A percentile compares a stretch with the other conserved stretches of the same genome.
phyloP scores from a whole-genome alignment of 257 asterid species.

The Scutellaria minor region DNA sequence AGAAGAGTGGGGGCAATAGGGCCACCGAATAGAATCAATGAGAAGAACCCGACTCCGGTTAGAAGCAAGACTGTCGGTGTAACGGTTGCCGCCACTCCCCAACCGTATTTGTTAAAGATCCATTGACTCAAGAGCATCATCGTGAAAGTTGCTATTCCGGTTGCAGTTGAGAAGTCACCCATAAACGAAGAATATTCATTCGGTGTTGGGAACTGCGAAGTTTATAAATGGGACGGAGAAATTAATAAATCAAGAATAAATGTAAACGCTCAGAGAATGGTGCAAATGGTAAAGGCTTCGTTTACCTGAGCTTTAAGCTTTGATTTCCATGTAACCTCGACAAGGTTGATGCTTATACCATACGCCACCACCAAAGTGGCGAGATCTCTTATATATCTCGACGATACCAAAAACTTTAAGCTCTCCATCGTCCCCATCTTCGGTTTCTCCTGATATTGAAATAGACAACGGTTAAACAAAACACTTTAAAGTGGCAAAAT shows the following conservation, averaged over 20 bases:
- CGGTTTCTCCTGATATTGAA: conserved; percentile 73
- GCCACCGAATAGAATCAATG: conserved; percentile 80
- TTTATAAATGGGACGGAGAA: not conserved
- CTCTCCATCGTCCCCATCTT: conserved; percentile 98
- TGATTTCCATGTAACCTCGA: conserved; percentile 99
- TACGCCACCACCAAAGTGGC: conserved; percentile 97
- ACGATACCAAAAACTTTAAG: conserved; percentile 85
- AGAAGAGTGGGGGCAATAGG: conserved; percentile 86
- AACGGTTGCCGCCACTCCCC: conserved; percentile 96
- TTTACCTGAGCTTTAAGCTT: conserved; percentile 96
- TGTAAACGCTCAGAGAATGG: not conserved
- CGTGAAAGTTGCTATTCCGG: conserved; percentile 90
- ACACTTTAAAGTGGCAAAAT: not conserved
- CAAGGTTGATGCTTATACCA: conserved; percentile 97
- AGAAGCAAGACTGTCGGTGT: conserved; percentile 94
- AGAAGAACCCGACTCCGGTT: conserved; percentile 95
- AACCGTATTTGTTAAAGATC: conserved; percentile 86
- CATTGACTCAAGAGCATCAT: conserved; percentile 99
- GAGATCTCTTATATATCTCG: conserved; percentile 85
- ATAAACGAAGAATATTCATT: conserved; percentile 93
- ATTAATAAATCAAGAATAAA: conserved; percentile 11
- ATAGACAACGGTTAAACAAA: conserved; percentile 2
- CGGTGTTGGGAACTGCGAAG: conserved; percentile 88
- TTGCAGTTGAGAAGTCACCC: conserved; percentile 98
- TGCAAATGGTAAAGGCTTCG: not conserved